These are phyloP conservation scores for Podospora fimiseda DNA, from an alignment of 495 filamentous ascomycete species.

Conservation along the genomic window DNA sequence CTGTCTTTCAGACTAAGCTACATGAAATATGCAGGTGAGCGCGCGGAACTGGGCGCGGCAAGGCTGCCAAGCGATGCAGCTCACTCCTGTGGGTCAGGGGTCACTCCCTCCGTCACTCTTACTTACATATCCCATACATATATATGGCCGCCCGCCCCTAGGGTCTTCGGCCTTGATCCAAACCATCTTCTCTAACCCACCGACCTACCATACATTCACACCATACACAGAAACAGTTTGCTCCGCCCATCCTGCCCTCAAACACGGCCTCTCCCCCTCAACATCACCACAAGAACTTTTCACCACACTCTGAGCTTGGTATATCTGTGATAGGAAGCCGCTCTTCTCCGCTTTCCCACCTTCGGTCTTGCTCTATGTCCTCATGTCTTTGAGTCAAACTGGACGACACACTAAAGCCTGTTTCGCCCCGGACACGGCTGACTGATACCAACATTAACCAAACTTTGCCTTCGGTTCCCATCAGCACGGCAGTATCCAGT, in stretches of 20 bases:
- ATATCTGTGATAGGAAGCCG: conserved; percentile 12
- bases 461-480: conserved; percentile 20
- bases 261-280: conserved; percentile 10
- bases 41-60: conserved; percentile 1
- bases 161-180: conserved; percentile 9
- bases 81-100: not conserved
- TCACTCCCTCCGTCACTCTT: not conserved
- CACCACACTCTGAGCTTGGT: not conserved
- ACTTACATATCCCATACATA: conserved; percentile 6
- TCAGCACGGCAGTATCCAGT: conserved; percentile 27
- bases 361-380: conserved; percentile 24
- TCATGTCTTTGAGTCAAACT: conserved; percentile 38
- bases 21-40: not conserved
- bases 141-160: conserved; percentile 5
- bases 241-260: conserved; percentile 11
- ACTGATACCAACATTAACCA: conserved; percentile 25
- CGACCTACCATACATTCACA: not conserved
- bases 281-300: conserved; percentile 1
- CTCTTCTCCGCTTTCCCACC: conserved; percentile 4
- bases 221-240: conserved; percentile 4
- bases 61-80: conserved; percentile 2
- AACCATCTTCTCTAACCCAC: conserved; percentile 6
- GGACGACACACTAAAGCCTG: conserved; percentile 25
- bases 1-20: not conserved
- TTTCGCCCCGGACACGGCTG: conserved; percentile 38